Percentiles rank a stretch among this genome's conserved stretches.
Conservation (phyloP, 2,329 filamentous ascomycete species). For the Diaporthe ilicicola region DNA sequence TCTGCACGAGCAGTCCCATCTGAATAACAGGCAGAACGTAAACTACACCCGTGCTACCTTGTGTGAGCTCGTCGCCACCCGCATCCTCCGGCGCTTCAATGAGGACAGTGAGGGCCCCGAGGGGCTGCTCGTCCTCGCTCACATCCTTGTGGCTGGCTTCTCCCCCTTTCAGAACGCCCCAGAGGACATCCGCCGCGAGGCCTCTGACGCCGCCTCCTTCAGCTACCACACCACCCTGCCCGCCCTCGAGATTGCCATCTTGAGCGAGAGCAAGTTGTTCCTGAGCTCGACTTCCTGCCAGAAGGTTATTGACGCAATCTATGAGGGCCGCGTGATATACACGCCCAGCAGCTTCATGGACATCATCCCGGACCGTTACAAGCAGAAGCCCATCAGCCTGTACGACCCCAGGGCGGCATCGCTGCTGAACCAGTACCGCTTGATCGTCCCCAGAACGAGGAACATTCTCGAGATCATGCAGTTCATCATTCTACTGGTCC, state of each 20-base stretch:
- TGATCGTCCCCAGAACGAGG: slow-evolving; percentile 82
- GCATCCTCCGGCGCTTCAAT: slow-evolving; percentile 79
- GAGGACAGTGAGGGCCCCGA: slow-evolving; percentile 77
- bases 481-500: slow-evolving; percentile 72
- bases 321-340: slow-evolving; percentile 81
- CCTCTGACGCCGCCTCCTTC: slow-evolving; percentile 57
- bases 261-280: slow-evolving; percentile 83
- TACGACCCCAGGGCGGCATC: slow-evolving; percentile 82
- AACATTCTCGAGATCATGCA: slow-evolving; percentile 79
- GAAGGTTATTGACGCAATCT: slow-evolving; percentile 84
- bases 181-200: slow-evolving; percentile 67
- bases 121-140: slow-evolving; percentile 77
- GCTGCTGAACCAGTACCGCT: slow-evolving; percentile 83
- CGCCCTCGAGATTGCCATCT: slow-evolving; percentile 82
- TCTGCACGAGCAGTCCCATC: slow-evolving; percentile 77
- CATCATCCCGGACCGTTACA: slow-evolving; percentile 86
- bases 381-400: slow-evolving; percentile 81
- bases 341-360: slow-evolving; percentile 84
- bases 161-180: slow-evolving; percentile 88
- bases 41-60: slow-evolving; percentile 79
- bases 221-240: slow-evolving; percentile 70
- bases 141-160: slow-evolving; percentile 84
- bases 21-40: slow-evolving; percentile 82
- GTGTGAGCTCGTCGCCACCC: slow-evolving; percentile 82
- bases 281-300: slow-evolving; percentile 81